Evolutionary conservation across 257 asterid genomes (phyloP).

Genomic region (Solanum sitiens): DNA sequence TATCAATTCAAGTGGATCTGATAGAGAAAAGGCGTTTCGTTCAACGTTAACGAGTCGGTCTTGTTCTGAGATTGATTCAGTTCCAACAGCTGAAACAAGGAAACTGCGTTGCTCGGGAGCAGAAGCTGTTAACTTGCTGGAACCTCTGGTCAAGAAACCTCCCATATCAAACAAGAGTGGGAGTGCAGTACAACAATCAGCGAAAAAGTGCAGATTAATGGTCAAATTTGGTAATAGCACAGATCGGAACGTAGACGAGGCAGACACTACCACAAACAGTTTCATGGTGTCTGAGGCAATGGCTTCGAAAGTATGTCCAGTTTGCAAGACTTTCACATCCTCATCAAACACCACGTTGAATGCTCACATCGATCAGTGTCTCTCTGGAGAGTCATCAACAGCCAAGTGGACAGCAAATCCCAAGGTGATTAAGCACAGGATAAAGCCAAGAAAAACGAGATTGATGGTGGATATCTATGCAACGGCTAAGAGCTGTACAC

Average conservation of each 20-base stretch:
- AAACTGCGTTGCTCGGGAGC: constrained; percentile 13
- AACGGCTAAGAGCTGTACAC: constrained; percentile 55
- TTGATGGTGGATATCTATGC: constrained; percentile 65
- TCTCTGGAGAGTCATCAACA: constrained; percentile 48
- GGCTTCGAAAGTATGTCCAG: constrained; percentile 96
- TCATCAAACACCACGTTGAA: constrained; percentile 93
- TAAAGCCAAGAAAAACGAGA: constrained; percentile 61
- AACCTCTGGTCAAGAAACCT: constrained; percentile 1
- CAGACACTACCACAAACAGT: constrained; percentile 23
- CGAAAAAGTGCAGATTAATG: constrained; percentile 52
- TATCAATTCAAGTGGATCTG: constrained; percentile 22
- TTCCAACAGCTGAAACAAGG: constrained; percentile 10
- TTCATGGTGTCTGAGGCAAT: constrained; percentile 43
- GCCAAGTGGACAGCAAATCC: constrained; percentile 31
- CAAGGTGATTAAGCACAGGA: constrained; percentile 51
- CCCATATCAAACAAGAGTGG: constrained; percentile 18
- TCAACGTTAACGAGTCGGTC: constrained; percentile 26
- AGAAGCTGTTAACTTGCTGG: constrained; percentile 15
- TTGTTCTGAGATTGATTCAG: constrained; percentile 32
- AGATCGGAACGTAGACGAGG: constrained; percentile 27
- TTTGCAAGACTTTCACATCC: constrained; percentile 85
- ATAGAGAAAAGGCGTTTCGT: constrained; percentile 29
- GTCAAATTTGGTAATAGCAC: constrained; percentile 31
- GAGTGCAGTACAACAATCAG: constrained; percentile 16
- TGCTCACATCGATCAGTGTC: constrained; percentile 96